Base-by-base conservation (phyloP, 1,284 basidiomycete genomes). In the Binderoboletus segoi region DNA sequence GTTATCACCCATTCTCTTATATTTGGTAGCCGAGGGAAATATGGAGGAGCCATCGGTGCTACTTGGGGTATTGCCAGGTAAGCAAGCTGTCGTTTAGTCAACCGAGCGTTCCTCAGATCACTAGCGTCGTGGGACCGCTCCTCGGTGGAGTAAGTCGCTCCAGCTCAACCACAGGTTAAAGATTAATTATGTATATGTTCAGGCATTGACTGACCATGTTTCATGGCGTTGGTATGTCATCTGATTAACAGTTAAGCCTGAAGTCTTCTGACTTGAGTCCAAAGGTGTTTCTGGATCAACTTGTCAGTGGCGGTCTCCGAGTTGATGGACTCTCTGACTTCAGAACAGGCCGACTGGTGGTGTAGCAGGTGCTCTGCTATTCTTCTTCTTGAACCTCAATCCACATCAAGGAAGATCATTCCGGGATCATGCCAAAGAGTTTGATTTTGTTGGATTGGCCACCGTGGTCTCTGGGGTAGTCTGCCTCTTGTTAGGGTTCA, bases 401-500 rank as follows among this genome's bases (percentile, higher is more conserved):
- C 74, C 76, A 12, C 66, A 64, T 32, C 68, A 72, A 56, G 59
- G 63, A 28, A 67, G 66, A 51, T 60, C 74, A 0, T 61, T 74
- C 35, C 63, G 61, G 24, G 63, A 76, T 21, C 69, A 77, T 24
- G 59, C 71, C 38, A 60, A 60, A 37, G 72, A 77, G 51, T 80
- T 83, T 60, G 82, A 83, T 63, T 78, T 78, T 54, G n/a, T 78
- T 52, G 82, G 82, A 12, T 67, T 81, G 16, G 54, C 71, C 23
- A 69, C 82, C 38, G 66, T 82, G 54, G 76, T 85, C 61, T 58
- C 67, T 4, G 78, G 78, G 2, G 75, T 79, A 37, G 75, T 79
- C 15, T 75, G 82, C 41, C 69, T 87, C 26, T 75, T 86, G 37
- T 52, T 76, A 24, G 75, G 74, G 6, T 72, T 76, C 56, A 67